Evolutionary conservation across 2,329 filamentous ascomycete species (phyloP).

Genomic region (Pseudophaeomoniella oleicola): DNA sequence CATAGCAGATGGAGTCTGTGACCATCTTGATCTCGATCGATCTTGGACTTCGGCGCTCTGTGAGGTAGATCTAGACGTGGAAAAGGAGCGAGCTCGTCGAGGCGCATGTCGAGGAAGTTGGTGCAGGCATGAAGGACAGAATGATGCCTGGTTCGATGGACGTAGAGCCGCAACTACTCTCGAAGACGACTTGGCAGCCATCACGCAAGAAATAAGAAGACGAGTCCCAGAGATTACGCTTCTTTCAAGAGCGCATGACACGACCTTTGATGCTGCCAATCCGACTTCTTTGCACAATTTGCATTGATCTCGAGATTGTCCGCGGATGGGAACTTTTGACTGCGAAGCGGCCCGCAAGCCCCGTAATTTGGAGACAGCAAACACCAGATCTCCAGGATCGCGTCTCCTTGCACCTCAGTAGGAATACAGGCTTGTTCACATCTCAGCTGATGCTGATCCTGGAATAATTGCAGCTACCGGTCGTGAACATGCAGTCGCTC

Average conservation of each 20-base stretch:
- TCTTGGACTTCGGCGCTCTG: constrained; percentile 13
- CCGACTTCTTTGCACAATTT: not conserved
- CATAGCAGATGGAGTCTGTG: constrained; percentile 53
- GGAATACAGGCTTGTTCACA: too few relatives aligned
- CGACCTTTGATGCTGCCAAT: not conserved
- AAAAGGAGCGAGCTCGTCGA: not conserved
- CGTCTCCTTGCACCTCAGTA: too few relatives aligned
- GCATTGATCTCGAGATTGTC: not conserved
- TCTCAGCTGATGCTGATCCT: too few relatives aligned
- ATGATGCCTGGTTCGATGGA: not conserved
- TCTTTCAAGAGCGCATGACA: too few relatives aligned
- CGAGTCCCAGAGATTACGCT: too few relatives aligned
- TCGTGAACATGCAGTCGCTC: constrained; percentile 51
- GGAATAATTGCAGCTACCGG: not conserved
- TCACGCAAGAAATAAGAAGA: too few relatives aligned
- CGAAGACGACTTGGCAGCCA: not conserved
- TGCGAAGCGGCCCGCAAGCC: not conserved
- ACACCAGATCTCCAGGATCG: not conserved
- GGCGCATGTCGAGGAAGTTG: not conserved
- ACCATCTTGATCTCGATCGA: constrained; percentile 47
- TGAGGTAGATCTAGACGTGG: constrained; percentile 1
- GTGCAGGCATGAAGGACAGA: not conserved
- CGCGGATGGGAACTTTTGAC: not conserved
- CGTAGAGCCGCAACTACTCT: not conserved
- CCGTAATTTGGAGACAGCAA: not conserved